These are phyloP conservation scores for Acacia crassicarpa DNA, from an alignment of 306 rosid species.

Conservation along the genomic window DNA sequence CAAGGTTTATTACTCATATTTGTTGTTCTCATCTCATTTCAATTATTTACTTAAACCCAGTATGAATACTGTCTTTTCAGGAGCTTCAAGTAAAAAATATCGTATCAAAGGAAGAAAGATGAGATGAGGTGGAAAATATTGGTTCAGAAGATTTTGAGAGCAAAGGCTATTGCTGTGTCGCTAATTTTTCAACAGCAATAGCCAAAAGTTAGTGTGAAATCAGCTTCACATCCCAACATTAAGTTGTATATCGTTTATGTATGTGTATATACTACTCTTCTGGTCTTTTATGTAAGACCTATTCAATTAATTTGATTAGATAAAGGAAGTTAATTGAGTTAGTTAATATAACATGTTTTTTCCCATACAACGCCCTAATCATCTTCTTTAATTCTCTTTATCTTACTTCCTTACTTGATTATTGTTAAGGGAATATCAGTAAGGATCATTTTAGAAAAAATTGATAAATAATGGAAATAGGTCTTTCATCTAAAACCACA, in stretches of 20 bases:
- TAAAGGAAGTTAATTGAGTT: too few relatives aligned
- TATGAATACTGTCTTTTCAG: conserved; percentile 49
- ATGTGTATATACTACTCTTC: background rate
- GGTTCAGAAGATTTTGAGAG: conserved; percentile 63
- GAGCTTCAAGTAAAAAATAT: conserved; percentile 61
- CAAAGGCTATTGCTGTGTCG: conserved; percentile 58
- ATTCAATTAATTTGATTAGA: too few relatives aligned
- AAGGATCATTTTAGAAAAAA: too few relatives aligned
- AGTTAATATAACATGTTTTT: too few relatives aligned
- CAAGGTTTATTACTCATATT: background rate
- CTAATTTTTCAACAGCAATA: conserved; percentile 43
- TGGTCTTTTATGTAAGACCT: too few relatives aligned
- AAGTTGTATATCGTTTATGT: conserved; percentile 18
- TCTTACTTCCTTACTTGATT: too few relatives aligned
- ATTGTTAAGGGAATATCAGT: too few relatives aligned
- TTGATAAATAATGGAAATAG: too few relatives aligned
- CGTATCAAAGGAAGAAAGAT: conserved; percentile 74
- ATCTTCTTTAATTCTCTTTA: too few relatives aligned
- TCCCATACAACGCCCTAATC: too few relatives aligned
- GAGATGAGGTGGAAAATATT: conserved; percentile 75
- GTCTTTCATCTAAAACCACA: too few relatives aligned
- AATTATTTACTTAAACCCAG: background rate
- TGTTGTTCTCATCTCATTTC: background rate
- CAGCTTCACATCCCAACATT: background rate
- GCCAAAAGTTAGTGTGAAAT: background rate